These are phyloP conservation scores for Psilocybe mexicana DNA, from an alignment of 1,284 basidiomycete species.

Conservation along the genomic window DNA sequence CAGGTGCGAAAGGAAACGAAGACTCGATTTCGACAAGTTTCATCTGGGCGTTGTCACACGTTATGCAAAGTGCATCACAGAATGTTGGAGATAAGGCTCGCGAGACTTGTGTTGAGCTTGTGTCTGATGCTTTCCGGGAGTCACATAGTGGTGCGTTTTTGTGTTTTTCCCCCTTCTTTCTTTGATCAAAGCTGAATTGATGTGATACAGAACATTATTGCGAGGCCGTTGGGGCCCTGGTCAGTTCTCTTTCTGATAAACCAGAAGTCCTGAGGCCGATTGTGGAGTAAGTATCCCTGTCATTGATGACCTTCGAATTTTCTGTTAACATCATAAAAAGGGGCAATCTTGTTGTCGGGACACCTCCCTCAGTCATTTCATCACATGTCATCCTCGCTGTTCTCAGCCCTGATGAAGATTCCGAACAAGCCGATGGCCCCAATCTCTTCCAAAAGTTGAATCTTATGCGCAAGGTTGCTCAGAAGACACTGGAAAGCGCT, in stretches of 20 bases:
- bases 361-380: conserved; percentile 61
- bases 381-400: conserved; percentile 70
- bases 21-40: conserved; percentile 78
- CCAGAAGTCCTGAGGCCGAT: conserved; percentile 68
- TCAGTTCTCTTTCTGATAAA: conserved; percentile 68
- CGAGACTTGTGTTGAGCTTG: conserved; percentile 73
- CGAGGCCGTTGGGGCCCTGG: conserved; percentile 67
- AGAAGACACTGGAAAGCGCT: conserved; percentile 74
- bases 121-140: conserved; percentile 79
- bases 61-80: conserved; percentile 70
- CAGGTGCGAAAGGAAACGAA: conserved; percentile 68
- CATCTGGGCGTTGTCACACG: conserved; percentile 75
- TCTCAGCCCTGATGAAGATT: conserved; percentile 50
- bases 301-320: neutral
- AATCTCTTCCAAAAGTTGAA: conserved; percentile 71
- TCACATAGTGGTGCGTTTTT: conserved; percentile 62
- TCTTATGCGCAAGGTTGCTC: conserved; percentile 63
- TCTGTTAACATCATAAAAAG: conserved; percentile 27
- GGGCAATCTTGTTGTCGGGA: conserved; percentile 59
- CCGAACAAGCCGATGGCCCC: conserved; percentile 25
- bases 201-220: conserved; percentile 65
- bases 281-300: conserved; percentile 57
- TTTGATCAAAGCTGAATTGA: neutral
- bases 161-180: neutral
- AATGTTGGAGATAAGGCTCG: conserved; percentile 80